Percentiles rank a stretch among this genome's conserved stretches.
These are phyloP conservation scores for Neurospora sp. DNA, from an alignment of 495 filamentous ascomycete species.

Conservation along the genomic window DNA sequence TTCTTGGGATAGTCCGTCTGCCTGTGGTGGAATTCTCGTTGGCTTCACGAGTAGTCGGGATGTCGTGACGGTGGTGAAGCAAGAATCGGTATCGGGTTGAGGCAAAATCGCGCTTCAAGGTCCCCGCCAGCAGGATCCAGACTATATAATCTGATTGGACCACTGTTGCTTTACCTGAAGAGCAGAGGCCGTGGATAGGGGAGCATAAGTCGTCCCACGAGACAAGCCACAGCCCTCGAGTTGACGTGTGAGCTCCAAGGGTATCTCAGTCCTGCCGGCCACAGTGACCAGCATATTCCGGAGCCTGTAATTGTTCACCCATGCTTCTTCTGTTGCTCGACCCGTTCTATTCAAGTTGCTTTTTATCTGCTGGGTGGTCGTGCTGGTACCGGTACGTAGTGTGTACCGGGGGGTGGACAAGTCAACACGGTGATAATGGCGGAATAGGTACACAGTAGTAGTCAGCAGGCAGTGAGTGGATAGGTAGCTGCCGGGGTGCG, in stretches of 20 bases:
- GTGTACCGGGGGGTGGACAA: neutral
- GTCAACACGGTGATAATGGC: neutral
- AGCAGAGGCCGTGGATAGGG: neutral
- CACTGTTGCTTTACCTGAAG: neutral
- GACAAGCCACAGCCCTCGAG: neutral
- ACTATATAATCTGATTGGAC: neutral
- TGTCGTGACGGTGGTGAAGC: neutral
- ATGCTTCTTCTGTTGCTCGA: neutral
- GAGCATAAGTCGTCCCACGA: neutral
- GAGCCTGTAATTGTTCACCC: neutral
- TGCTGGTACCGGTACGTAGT: neutral
- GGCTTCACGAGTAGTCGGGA: neutral
- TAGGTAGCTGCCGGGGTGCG: conserved; percentile 16
- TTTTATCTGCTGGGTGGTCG: neutral
- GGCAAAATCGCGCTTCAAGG: neutral
- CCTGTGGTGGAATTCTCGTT: neutral
- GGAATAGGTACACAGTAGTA: conserved; percentile 1
- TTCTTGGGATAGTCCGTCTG: neutral
- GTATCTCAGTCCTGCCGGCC: neutral
- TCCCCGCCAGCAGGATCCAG: neutral
- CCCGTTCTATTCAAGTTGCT: neutral
- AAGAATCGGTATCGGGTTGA: neutral
- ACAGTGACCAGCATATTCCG: neutral
- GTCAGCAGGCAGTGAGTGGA: conserved; percentile 9
- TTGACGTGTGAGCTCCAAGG: neutral